Base-by-base conservation (phyloP, 1,139 yeast species). In the Candida dubliniensis region DNA sequence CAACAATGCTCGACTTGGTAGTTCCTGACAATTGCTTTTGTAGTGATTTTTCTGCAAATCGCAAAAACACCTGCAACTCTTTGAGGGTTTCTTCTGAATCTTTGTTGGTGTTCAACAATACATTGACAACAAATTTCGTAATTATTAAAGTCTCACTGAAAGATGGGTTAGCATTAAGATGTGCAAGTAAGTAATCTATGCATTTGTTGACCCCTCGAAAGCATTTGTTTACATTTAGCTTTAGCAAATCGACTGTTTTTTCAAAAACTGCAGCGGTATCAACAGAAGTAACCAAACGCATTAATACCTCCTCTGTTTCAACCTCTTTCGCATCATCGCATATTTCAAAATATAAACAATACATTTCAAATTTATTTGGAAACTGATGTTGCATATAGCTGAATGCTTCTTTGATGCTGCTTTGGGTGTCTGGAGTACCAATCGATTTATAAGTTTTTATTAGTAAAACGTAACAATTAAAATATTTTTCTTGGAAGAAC, bases 261-360 rank as follows among this genome's bases (percentile, higher is more conserved):
- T 54, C 54, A 27, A 53, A 47, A 12, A 54, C 47, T 5, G 47
- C 24, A 1, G 38, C 34, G 0, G 55, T 36, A 1, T 57, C 47
- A 1, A 61, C 50, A 1, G 61, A 48, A 50, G 56, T 54, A 0
- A 64, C 51, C 57, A 63, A 52, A 29, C 57, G 58, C 60, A 63
- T 63, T 2, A 64, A 50, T 8, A 55, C 29, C 12, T 42, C 43
- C 31, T 43, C 51, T 2, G 43, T 14, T 18, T 42, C 42, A 8
- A 18, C 29, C 13, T 44, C 44, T 10, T 26, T 26, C 5, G 33
- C 36, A 14, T 31, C 15, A 8, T 36, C 40, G 11, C 38, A 25
- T 4, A 42, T 27, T 31, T 50, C 52, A 30, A 44, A 40, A 12
- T 40, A 36, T 2, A 48, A 32, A 14, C 39, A 25, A 31, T 48